Evolutionary conservation across 2,329 filamentous ascomycete genomes (phyloP), one percentile per base, ranked within the genome.

Genomic region (Ophiostoma quercus): DNA sequence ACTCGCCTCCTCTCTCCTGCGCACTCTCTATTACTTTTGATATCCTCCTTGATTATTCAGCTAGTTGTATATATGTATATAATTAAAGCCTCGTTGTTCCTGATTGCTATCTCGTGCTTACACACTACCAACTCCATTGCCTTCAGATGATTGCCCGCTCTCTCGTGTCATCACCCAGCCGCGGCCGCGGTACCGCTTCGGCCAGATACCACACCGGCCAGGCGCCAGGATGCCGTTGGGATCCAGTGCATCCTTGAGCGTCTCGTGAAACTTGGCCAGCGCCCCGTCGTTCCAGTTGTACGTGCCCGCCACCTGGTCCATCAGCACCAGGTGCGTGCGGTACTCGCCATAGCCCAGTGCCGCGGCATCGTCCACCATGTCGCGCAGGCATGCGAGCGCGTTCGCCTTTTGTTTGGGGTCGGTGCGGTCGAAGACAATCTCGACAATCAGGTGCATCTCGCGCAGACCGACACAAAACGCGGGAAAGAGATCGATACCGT

Each of bases 161-260:
- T 74, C 76, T 57, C 74, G 73, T 4, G 75, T 77, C 78, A 79
- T 78, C 63, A 70, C 71, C 71, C 71, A 72, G 2, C 70, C 71
- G 3, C 51, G 34, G 8, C 68, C 67, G 2, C 70, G 66, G 63
- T 71, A 77, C 68, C 71, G 73, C 69, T 73, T 74, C 1, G 78
- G 77, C 81, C 80, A 82, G 25, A 83, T 80, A 0, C 81, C 82
- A 68, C 79, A 80, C 72, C 80, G 80, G 0, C 82, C 82, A 0
- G 81, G 82, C 3, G 80, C 79, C 62, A 84, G 72, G 66, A 84
- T 82, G 0, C 82, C 81, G 68, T 82, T 81, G 0, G 79, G 79
- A 63, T 81, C 80, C 1, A 82, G 71, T 0, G 77, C 75, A 67
- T 81, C 76, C 74, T 47, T 47, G 43, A 47, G 43, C 43, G 43